A percentile compares a stretch with the other conserved stretches of the same genome.
Conservation (phyloP, 2,329 filamentous ascomycete species). For the Akanthomyces muscarius region DNA sequence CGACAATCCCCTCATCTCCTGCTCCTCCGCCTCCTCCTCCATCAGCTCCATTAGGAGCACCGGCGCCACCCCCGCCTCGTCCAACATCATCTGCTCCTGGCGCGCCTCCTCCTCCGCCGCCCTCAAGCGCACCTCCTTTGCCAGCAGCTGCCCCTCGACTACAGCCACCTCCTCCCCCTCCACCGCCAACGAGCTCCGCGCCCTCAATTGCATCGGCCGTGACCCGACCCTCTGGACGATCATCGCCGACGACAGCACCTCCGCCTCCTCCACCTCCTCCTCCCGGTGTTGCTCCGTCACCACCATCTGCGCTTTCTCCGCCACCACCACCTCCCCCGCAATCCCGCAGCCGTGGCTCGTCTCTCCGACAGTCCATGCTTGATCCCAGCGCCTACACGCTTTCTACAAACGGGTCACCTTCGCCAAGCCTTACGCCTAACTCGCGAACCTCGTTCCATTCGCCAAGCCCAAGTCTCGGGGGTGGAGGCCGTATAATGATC, state of each 20-base stretch:
- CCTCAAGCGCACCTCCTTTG: slow-evolving; percentile 31
- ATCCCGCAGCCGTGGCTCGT: slow-evolving; percentile 40
- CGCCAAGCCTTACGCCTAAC: slow-evolving; percentile 42
- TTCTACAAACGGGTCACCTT: slow-evolving; percentile 56
- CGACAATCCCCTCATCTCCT: slow-evolving; percentile 30
- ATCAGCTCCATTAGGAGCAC: slow-evolving; percentile 33
- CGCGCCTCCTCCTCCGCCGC: slow-evolving; percentile 38
- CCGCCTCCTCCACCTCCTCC: slow-evolving; percentile 37
- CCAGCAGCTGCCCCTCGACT: slow-evolving; percentile 33
- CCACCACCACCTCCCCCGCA: slow-evolving; percentile 34
- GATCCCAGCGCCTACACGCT: slow-evolving; percentile 76
- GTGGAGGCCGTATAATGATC: slow-evolving; percentile 50
- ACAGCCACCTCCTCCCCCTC: slow-evolving; percentile 31
- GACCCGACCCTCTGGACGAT: slow-evolving; percentile 41
- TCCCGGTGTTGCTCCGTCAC: slow-evolving; percentile 27
- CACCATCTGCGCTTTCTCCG: slow-evolving; percentile 37
- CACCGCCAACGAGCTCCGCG: slow-evolving; percentile 26
- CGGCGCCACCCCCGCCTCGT: slow-evolving; percentile 38
- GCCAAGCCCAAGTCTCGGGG: slow-evolving; percentile 25
- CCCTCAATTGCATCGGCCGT: slow-evolving; percentile 41
- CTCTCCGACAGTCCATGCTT: slow-evolving; percentile 59
- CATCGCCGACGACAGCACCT: slow-evolving; percentile 35
- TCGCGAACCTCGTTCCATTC: slow-evolving; percentile 30
- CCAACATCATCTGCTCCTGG: slow-evolving; percentile 36
- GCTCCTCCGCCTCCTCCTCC: slow-evolving; percentile 38